Base-by-base conservation (phyloP, 2,329 filamentous ascomycete species). In the Botryosphaeria agaves region DNA sequence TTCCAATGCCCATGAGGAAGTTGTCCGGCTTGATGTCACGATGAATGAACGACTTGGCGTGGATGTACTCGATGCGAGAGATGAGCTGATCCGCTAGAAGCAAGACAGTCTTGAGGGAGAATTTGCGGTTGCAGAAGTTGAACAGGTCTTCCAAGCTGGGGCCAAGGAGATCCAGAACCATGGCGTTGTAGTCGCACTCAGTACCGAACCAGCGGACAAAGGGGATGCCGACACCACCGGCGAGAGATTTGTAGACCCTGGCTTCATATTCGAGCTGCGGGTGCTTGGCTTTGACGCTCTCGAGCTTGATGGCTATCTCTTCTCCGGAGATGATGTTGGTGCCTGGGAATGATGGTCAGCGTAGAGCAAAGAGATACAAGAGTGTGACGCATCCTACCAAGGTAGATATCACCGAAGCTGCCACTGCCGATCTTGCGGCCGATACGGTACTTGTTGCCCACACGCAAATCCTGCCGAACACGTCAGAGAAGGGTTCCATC, bases 41-140 rank as follows among this genome's bases (percentile, higher is more conserved):
- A 64, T 98, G 89, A 55, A 95, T 95, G 59, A 98, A 95, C 6
- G 84, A 94, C 63, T 95, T 95, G 65, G 89, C 89, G 57, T 98
- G 89, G 48, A 98, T 98, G 64, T 95, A 95, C 62, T 98, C 89
- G 58, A 98, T 94, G 48, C 89, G 85, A 41, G 87, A 95, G 56
- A 98, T 95, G 57, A 94, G 76, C 64, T 98, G 89, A 49, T 98
- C 89, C 52, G 89, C 89, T 29, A 98, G 72, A 16, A 98, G 73
- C 26, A 98, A 70, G 17, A 98, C 89, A 1, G 89, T 98, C 77
- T 98, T 98, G 44, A 98, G 64, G 8, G 89, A 94, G 66, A 95
- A 98, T 58, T 95, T 95, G 58, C 89, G 80, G 75, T 95, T 95
- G 75, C 89, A 98, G 60, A 95, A 95, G 72, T 98, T 95, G 81